Percentiles rank a stretch among this genome's conserved stretches.
phyloP scores from a whole-genome alignment of 768 basidiomycete species.

The Russula virescens region DNA sequence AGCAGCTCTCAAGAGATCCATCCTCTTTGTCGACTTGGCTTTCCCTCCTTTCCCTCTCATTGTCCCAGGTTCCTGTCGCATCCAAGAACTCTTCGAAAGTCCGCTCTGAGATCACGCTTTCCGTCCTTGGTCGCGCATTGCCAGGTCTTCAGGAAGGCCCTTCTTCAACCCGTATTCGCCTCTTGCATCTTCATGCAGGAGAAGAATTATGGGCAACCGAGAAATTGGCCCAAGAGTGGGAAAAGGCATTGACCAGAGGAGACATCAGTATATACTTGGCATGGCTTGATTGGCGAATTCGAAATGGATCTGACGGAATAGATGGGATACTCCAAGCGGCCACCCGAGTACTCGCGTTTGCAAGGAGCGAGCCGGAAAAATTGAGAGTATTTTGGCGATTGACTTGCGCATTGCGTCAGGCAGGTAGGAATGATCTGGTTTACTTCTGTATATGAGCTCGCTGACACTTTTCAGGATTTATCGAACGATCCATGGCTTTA shows the following conservation, averaged over 20 bases:
- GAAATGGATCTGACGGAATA: constrained; percentile 42
- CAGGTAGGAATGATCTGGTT: constrained; percentile 44
- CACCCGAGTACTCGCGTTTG: constrained; percentile 38
- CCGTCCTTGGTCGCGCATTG: constrained; percentile 62
- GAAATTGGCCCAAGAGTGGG: constrained; percentile 62
- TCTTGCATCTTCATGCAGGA: constrained; percentile 64
- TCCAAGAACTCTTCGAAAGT: constrained; percentile 66
- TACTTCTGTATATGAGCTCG: not conserved
- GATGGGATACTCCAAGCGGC: constrained; percentile 51
- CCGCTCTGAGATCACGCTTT: constrained; percentile 64
- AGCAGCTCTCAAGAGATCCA: constrained; percentile 46
- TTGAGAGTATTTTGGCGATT: constrained; percentile 69
- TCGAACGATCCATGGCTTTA: constrained; percentile 68
- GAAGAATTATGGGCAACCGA: constrained; percentile 63
- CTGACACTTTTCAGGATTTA: constrained; percentile 44
- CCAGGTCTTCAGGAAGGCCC: constrained; percentile 47
- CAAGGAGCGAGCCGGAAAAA: constrained; percentile 45
- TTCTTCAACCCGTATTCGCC: constrained; percentile 44
- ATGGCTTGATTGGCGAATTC: constrained; percentile 74
- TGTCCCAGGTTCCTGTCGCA: constrained; percentile 52
- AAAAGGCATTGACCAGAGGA: constrained; percentile 48
- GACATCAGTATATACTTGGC: constrained; percentile 64
- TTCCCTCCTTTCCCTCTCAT: constrained; percentile 52
- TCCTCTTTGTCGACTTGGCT: constrained; percentile 55
- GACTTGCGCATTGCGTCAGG: constrained; percentile 53